Conservation (phyloP, 768 basidiomycete genomes). For the Suillus luteus region DNA sequence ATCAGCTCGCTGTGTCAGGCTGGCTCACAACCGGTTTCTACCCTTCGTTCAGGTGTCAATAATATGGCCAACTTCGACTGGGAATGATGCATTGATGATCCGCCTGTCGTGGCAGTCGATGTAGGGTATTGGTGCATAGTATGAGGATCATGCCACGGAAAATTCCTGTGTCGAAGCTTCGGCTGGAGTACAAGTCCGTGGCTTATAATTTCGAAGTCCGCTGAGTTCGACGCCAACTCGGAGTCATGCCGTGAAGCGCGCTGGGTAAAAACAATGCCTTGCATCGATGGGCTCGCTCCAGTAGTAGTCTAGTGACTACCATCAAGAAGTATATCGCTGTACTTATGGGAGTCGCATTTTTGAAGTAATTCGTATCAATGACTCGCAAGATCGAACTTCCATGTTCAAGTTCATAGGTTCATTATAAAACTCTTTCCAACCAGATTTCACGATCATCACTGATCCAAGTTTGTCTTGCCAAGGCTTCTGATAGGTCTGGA, state of each 20-base stretch:
- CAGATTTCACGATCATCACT: not conserved
- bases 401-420: not conserved
- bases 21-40: not conserved
- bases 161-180: not conserved
- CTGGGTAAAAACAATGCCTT: not conserved
- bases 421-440: not conserved
- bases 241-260: no score
- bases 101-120: not conserved
- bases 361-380: not conserved
- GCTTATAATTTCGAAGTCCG: no score
- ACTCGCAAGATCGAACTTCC: not conserved
- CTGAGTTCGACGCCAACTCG: no score
- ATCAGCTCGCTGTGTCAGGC: not conserved
- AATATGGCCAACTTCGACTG: not conserved
- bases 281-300: no score
- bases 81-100: no score
- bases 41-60: not conserved
- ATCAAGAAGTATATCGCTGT: no score
- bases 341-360: not conserved
- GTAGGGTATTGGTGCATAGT: not conserved
- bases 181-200: no score
- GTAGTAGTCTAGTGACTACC: no score
- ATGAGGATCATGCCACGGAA: not conserved
- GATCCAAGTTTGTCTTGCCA: not conserved
- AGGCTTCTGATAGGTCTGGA: not conserved